Percentiles rank a stretch among this genome's conserved stretches.
phyloP scores from a whole-genome alignment of 2,329 filamentous ascomycete species.

The Colletotrichum sansevieriae region DNA sequence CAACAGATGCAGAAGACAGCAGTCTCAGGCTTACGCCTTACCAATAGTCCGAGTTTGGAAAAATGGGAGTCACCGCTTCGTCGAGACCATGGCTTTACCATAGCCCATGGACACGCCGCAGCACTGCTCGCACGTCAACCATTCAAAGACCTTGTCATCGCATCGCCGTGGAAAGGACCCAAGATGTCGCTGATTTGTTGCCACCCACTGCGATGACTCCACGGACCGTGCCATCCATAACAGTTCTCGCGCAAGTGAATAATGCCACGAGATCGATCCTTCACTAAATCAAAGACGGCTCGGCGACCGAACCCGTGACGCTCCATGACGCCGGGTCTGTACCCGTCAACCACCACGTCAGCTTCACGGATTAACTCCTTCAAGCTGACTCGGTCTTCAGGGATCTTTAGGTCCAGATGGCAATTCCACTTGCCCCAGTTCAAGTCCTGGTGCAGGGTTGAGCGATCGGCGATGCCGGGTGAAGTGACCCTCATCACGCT shows the following conservation, averaged over 20 bases:
- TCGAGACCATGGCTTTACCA: too few species aligned
- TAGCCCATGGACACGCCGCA: too few species aligned
- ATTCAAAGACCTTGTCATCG: too few species aligned
- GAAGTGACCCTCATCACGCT: constrained; percentile 59
- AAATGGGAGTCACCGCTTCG: too few species aligned
- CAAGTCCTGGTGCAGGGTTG: constrained; percentile 57
- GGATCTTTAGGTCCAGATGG: constrained; percentile 55
- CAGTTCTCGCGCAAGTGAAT: constrained; percentile 66
- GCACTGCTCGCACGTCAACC: too few species aligned
- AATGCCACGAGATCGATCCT: constrained; percentile 45
- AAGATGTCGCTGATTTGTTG: too few species aligned
- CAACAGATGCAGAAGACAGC: too few species aligned
- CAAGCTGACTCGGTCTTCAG: constrained; percentile 12
- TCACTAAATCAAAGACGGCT: constrained; percentile 55
- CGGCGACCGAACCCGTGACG: constrained; percentile 58
- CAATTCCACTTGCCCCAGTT: constrained; percentile 64
- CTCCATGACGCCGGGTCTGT: constrained; percentile 61
- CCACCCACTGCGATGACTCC: constrained; percentile 62
- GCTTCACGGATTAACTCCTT: constrained; percentile 57
- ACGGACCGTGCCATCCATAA: constrained; percentile 65
- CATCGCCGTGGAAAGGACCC: too few species aligned
- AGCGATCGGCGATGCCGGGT: constrained; percentile 55
- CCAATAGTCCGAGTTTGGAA: too few species aligned
- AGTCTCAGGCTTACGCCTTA: too few species aligned
- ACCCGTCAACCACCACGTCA: constrained; percentile 64